A percentile compares a stretch with the other conserved stretches of the same genome.
Conservation (phyloP, 2,329 filamentous ascomycete species). For the Xylaria sp. region DNA sequence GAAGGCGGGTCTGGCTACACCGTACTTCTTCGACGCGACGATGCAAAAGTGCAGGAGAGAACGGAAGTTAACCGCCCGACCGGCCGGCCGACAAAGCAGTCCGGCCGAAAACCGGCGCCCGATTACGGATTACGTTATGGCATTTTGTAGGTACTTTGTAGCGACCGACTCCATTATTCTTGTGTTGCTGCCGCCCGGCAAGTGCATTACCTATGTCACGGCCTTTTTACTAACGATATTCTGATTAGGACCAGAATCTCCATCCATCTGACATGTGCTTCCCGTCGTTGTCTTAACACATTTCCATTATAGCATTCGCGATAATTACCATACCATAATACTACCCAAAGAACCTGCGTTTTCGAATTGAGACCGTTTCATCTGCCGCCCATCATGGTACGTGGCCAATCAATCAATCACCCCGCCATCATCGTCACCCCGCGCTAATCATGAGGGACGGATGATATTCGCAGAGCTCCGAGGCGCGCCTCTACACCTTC, state of each 20-base stretch:
- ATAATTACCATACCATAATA: conserved; percentile 1
- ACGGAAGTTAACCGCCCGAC: no score
- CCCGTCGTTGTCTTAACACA: neutral
- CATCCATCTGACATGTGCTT: neutral
- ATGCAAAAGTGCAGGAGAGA: no score
- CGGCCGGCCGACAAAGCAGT: no score
- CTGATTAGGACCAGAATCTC: neutral
- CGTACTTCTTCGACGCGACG: no score
- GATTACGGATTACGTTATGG: no score
- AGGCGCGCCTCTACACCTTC: conserved; percentile 88
- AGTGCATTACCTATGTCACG: neutral
- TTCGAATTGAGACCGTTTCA: neutral
- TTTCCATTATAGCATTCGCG: neutral
- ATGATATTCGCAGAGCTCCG: conserved; percentile 52
- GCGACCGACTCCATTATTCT: no score
- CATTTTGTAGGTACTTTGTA: no score
- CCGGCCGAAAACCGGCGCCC: no score
- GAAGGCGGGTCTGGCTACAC: no score
- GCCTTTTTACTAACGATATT: neutral
- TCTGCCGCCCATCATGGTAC: conserved; percentile 14
- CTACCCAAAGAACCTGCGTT: neutral
- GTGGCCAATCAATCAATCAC: conserved; percentile 1
- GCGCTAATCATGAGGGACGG: conserved; percentile 7
- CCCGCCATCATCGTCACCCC: conserved; percentile 9
- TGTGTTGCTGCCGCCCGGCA: no score